A percentile compares a stretch with the other conserved stretches of the same genome.
phyloP scores from a whole-genome alignment of 2,329 filamentous ascomycete species.

The Hymenoscyphus fraxineus region DNA sequence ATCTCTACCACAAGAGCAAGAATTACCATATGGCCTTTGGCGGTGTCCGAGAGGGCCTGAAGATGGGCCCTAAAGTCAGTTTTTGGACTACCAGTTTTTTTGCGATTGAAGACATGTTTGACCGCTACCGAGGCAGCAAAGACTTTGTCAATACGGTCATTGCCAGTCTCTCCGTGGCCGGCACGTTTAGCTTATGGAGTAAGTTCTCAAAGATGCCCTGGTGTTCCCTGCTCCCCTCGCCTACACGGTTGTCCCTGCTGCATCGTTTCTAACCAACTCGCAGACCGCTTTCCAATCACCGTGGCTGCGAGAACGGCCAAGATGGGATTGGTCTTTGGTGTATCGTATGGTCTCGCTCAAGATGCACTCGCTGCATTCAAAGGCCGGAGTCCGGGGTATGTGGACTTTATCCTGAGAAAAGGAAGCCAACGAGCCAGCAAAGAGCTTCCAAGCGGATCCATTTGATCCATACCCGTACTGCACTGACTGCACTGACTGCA shows the following conservation, averaged over 20 bases:
- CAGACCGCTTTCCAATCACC: slow-evolving; percentile 75
- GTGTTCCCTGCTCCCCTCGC: background rate
- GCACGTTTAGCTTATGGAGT: slow-evolving; percentile 84
- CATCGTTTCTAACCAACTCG: slow-evolving; percentile 12
- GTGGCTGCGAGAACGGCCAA: slow-evolving; percentile 75
- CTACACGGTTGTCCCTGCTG: background rate
- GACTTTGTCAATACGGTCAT: slow-evolving; percentile 80
- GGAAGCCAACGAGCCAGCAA: slow-evolving; percentile 28
- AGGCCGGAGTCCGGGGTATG: slow-evolving; percentile 70
- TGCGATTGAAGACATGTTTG: slow-evolving; percentile 78
- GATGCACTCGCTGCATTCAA: slow-evolving; percentile 66
- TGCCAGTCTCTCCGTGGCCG: slow-evolving; percentile 79
- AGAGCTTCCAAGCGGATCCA: slow-evolving; percentile 3
- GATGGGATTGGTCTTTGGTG: slow-evolving; percentile 72
- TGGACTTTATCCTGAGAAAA: slow-evolving; percentile 58
- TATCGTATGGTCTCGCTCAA: slow-evolving; percentile 77
- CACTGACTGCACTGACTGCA: too few relatives aligned
- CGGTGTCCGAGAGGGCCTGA: slow-evolving; percentile 72
- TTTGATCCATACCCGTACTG: background rate
- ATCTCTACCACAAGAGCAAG: slow-evolving; percentile 97
- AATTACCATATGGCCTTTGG: slow-evolving; percentile 83
- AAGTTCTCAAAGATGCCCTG: slow-evolving; percentile 35
- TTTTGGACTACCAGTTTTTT: slow-evolving; percentile 76
- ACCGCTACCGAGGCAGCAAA: slow-evolving; percentile 63
- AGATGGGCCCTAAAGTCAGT: slow-evolving; percentile 67